Evolutionary conservation across 805 yeast genomes (phyloP).

Genomic region (Cyberlindnera americana): DNA sequence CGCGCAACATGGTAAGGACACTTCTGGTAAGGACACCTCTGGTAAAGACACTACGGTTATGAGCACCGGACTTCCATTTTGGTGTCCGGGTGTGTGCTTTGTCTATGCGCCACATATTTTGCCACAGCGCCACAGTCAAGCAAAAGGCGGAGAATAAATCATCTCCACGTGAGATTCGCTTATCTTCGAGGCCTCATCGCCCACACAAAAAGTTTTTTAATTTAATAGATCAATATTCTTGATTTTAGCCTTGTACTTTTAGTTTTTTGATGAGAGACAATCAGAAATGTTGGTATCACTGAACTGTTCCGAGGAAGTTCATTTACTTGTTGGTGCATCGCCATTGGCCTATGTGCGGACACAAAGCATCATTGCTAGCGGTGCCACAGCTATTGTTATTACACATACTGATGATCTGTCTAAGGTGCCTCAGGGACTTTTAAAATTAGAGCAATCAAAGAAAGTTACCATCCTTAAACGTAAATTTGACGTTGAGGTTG

Average conservation of each 20-base stretch:
- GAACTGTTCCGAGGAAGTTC: conserved; percentile 47
- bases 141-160: not conserved
- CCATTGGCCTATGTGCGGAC: conserved; percentile 46
- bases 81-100: too few relatives aligned
- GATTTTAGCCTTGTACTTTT: not conserved
- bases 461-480: conserved; percentile 31
- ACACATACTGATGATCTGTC: conserved; percentile 25
- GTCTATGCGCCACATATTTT: too few relatives aligned
- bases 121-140: conserved; percentile 4
- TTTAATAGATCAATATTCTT: not conserved
- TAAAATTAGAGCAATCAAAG: conserved; percentile 26
- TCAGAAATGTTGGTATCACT: conserved; percentile 22
- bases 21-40: too few relatives aligned
- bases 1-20: too few relatives aligned
- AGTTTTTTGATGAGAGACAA: not conserved
- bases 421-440: conserved; percentile 27
- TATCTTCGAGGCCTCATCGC: conserved; percentile 1
- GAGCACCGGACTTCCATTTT: too few relatives aligned
- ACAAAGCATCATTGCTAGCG: conserved; percentile 44
- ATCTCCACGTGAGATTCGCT: conserved; percentile 5
- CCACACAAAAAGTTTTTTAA: not conserved
- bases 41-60: too few relatives aligned
- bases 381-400: conserved; percentile 56
- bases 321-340: conserved; percentile 54
- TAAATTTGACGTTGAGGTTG: conserved; percentile 35